These are phyloP conservation scores for Cryptococcus maquisensis DNA, from an alignment of 1,284 basidiomycete genomes.

Conservation along the genomic window DNA sequence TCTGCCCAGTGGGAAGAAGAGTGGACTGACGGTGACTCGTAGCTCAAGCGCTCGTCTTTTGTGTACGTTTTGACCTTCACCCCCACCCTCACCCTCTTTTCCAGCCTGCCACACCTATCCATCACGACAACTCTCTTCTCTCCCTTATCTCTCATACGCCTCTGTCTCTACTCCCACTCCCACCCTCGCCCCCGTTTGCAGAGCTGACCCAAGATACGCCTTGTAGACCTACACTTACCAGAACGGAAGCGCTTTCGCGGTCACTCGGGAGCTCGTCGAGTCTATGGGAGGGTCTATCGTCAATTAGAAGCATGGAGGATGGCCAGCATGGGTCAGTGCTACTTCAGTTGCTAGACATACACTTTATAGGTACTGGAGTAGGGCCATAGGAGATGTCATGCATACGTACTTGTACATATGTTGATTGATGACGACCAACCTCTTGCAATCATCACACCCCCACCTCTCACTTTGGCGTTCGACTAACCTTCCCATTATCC, in stretches of 20 bases:
- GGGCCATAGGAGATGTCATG: too few species aligned
- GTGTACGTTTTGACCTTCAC: constrained; percentile 1
- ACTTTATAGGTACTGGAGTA: not conserved
- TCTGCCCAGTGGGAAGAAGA: not conserved
- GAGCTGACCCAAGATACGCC: not conserved
- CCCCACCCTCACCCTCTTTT: not conserved
- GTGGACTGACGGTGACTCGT: too few species aligned
- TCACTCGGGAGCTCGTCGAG: constrained; percentile 4
- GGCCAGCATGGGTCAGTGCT: not conserved
- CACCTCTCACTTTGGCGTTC: too few species aligned
- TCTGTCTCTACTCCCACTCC: not conserved
- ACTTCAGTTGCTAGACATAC: not conserved
- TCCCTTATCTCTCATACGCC: not conserved
- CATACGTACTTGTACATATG: not conserved
- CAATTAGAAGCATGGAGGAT: not conserved
- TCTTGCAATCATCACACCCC: not conserved
- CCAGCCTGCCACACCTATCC: too few species aligned
- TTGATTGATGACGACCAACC: not conserved
- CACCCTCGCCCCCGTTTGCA: not conserved
- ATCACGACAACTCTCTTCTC: too few species aligned
- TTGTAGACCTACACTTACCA: not conserved
- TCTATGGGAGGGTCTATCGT: constrained; percentile 5
- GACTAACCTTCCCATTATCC: too few species aligned
- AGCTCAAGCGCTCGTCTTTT: constrained; percentile 12
- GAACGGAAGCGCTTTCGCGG: not conserved